A percentile compares a stretch with the other conserved stretches of the same genome.
These are phyloP conservation scores for Crithidia sp. DNA, from an alignment of 208 protist genomes.

Conservation along the genomic window DNA sequence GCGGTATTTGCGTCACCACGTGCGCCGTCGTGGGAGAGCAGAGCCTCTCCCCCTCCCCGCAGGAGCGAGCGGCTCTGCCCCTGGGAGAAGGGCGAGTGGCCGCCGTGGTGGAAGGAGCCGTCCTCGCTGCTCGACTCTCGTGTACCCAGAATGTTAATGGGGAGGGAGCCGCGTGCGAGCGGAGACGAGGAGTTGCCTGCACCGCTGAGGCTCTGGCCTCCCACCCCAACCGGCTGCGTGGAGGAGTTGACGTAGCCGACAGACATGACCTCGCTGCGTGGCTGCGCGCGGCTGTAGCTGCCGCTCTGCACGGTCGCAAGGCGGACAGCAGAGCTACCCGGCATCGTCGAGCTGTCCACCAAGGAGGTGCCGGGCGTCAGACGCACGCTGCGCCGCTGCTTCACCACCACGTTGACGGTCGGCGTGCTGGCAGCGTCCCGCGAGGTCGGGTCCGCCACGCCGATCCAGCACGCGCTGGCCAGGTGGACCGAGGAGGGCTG, in stretches of 20 bases:
- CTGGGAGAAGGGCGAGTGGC: conserved; percentile 29
- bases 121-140: conserved; percentile 28
- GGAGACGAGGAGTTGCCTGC: not conserved
- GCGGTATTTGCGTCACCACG: not conserved
- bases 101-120: conserved; percentile 20
- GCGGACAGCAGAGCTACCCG: not conserved
- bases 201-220: not conserved
- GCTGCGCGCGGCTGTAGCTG: not conserved
- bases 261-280: not conserved
- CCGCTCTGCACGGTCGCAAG: not conserved
- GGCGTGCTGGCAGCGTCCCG: conserved; percentile 7
- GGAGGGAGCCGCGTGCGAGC: conserved; percentile 2
- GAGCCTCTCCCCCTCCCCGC: not conserved
- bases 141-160: conserved; percentile 24
- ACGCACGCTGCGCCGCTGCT: conserved; percentile 22
- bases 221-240: not conserved
- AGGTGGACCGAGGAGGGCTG: not conserved
- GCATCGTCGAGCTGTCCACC: not conserved
- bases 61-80: conserved; percentile 27
- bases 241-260: not conserved
- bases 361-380: conserved; percentile 12
- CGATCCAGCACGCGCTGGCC: conserved; percentile 21
- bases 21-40: conserved; percentile 7
- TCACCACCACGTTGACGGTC: conserved; percentile 33
- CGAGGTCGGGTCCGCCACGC: conserved; percentile 10